These are phyloP conservation scores for Triticum dicoccoides DNA, from an alignment of 176 grass and related monocot genomes.

Conservation along the genomic window DNA sequence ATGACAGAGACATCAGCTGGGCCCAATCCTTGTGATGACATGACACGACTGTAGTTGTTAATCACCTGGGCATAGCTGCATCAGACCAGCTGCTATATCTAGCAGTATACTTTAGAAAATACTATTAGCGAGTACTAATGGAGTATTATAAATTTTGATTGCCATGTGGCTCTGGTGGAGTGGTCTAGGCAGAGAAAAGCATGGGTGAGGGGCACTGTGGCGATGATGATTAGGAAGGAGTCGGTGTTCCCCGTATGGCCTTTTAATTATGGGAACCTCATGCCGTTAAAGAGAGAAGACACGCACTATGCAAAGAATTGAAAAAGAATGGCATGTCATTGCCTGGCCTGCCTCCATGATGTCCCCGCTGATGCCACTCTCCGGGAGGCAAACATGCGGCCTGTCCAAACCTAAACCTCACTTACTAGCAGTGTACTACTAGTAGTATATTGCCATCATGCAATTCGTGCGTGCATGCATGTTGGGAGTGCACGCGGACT, in stretches of 20 bases:
- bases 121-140: neutral
- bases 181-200: constrained; percentile 20
- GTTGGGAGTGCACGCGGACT: neutral
- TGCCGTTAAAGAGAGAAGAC: constrained; percentile 55
- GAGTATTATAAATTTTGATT: no score
- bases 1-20: neutral
- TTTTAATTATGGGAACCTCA: constrained; percentile 52
- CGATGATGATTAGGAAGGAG: constrained; percentile 56
- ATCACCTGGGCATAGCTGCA: constrained; percentile 23
- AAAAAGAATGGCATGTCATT: neutral
- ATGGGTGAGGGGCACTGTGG: constrained; percentile 30
- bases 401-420: constrained; percentile 20
- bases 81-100: neutral
- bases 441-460: neutral
- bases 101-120: neutral
- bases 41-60: constrained; percentile 1
- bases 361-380: constrained; percentile 30
- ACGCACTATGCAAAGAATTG: neutral
- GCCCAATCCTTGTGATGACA: neutral
- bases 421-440: neutral
- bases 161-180: neutral
- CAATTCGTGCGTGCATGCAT: neutral
- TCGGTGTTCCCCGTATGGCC: constrained; percentile 43
- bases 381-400: constrained; percentile 41
- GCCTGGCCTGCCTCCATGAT: neutral